Evolutionary conservation across 331 rosid genomes (phyloP), one percentile per base, ranked within the genome.

Genomic region (Dryas integrifolia): DNA sequence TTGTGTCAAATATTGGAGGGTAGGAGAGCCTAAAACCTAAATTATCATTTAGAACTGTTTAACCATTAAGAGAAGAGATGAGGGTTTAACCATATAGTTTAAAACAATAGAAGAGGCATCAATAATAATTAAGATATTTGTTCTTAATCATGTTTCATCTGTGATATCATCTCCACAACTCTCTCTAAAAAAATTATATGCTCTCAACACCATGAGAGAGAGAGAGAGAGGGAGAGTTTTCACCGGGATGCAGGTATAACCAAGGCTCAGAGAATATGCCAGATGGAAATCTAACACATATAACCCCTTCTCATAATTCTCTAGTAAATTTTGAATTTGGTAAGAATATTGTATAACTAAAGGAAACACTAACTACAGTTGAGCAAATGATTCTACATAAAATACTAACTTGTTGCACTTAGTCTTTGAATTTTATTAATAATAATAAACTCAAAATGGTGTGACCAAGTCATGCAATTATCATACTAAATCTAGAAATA

Each of bases 51-150:
- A 65, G 5, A 9, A 21, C 39, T 3, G 0, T 56, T 21, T 7
- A 56, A 56, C 61, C 55, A 14, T 56, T 21, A 56, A 56, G 35
- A 56, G 61, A 56, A 18, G 61, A 56, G 61, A 56, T 56, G 38
- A 56, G 38, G 21, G 7, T 1, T 50, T 50, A 50, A 50, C 55
- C 55, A 50, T 47, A 1, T 12, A 47, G 51, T 47, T 4, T 3
- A 11, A 9, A 47, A 47, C 13, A 47, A 9, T 50, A 50, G 14
- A 5, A n/a, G 53, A 24, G 45, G 58, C 72, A 67, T 6, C 46
- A 48, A 44, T 1, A 9, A 52, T 5, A 24, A 40, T 9, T 4
- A 12, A 56, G 11, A 10, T 62, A 26, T 53, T 11, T 40, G 6
- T 16, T 45, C 46, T 43, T 12, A 26, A 5, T n/a, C 26, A 9